Base-by-base conservation (phyloP, 2,329 filamentous ascomycete genomes). In the Ambrosiella cleistominuta region DNA sequence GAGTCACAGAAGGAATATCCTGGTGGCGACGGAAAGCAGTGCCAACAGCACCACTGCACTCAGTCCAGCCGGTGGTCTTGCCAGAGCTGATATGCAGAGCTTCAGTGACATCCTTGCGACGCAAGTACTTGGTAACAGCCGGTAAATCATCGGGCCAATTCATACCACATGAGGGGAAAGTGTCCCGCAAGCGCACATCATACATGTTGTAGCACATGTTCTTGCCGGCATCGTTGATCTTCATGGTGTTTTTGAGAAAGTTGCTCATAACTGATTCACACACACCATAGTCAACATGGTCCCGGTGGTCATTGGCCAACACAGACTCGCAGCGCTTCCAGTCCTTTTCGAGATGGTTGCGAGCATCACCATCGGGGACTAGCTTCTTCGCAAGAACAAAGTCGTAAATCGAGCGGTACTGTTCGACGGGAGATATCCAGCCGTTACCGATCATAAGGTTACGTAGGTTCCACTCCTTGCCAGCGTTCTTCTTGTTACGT, bases 401-500 rank as follows among this genome's bases (percentile, higher is more conserved):
- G 37, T 83, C 78, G 8, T 96, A 74, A 67, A 96, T 96, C 0
- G 91, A 77, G 37, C 85, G 82, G 69, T 97, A 98, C 68, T 99
- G 93, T 54, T 96, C 87, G 7, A 74, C 74, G 1, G 91, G 90
- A 1, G 90, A 86, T 57, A 98, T 91, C 93, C 94, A 99, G 44
- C 91, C 93, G 68, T 98, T 99, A 57, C 94, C 94, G 61, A 99
- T 97, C 40, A 98, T 69, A 17, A 98, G 74, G 7, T 91, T 93
- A 63, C 83, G 78, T 36, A 99, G 72, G 55, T 85, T 84, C 93
- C 91, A 98, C 6, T 63, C 56, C 5, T 64, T 55, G 4, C 71
- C 70, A 19, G 66, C 66, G 12, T 70, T 69, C n/a, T 73, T 72
- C 66, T 85, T 84, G 72, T 98, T 98, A 61, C 88, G 87, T 53